Percentiles rank a stretch among this genome's conserved stretches.
These are phyloP conservation scores for Dipteronia dyeriana DNA, from an alignment of 345 rosid genomes.

Conservation along the genomic window DNA sequence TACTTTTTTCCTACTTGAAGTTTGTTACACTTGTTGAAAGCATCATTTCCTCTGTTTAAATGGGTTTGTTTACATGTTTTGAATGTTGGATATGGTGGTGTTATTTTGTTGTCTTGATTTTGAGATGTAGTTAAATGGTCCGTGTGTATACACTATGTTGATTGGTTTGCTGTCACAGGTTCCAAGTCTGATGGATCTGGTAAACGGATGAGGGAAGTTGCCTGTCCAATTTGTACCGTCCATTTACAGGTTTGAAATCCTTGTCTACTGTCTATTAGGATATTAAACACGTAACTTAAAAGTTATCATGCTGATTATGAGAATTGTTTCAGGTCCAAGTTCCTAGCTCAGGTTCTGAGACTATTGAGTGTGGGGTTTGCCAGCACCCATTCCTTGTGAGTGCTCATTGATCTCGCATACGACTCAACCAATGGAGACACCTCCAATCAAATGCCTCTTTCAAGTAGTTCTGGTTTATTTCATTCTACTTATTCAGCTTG, in stretches of 20 bases:
- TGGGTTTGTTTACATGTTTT: background rate
- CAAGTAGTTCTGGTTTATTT: background rate
- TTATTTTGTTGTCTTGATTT: background rate
- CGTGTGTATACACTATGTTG: background rate
- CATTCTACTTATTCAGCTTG: conserved; percentile 10
- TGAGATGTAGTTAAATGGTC: background rate
- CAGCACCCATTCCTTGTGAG: conserved; percentile 95
- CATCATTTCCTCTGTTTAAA: background rate
- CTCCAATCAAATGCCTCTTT: background rate
- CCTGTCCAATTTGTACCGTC: conserved; percentile 96
- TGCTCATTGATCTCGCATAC: conserved; percentile 53
- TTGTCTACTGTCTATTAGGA: background rate
- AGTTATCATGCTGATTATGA: conserved; percentile 6
- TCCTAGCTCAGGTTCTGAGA: conserved; percentile 97
- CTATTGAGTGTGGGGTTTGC: conserved; percentile 98
- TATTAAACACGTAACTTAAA: background rate
- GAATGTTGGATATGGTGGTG: background rate
- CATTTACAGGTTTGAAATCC: conserved; percentile 77
- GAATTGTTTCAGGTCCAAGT: conserved; percentile 79
- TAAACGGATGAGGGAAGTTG: conserved; percentile 93
- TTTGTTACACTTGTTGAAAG: background rate
- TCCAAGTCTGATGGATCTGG: conserved; percentile 70
- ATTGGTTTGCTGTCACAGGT: conserved; percentile 39
- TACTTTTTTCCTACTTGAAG: background rate
- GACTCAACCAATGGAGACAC: background rate